Conservation (phyloP, 192 early-diverging fungal genomes). For the Chytriomyces sp. region DNA sequence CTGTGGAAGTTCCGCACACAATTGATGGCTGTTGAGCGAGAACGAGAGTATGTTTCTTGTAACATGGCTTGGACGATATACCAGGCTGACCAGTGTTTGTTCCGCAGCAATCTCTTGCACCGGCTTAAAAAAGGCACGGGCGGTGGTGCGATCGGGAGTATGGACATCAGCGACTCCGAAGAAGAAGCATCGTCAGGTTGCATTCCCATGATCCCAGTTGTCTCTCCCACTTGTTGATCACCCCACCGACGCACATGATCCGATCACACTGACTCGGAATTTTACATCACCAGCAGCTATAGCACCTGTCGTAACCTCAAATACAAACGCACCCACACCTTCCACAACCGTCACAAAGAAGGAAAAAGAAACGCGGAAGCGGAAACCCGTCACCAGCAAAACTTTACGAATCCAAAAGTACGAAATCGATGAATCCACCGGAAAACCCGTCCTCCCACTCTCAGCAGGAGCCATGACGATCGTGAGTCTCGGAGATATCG, state of each 20-base stretch:
- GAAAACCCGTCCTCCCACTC: conserved; percentile 76
- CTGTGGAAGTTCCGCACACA: conserved; percentile 20
- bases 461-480: conserved; percentile 81
- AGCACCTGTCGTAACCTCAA: not conserved
- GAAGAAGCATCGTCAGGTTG: not conserved
- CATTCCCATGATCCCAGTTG: too few relatives aligned
- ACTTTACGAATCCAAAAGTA: conserved; percentile 26
- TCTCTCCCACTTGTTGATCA: too few relatives aligned
- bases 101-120: conserved; percentile 7
- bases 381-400: conserved; percentile 19
- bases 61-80: not conserved
- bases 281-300: not conserved
- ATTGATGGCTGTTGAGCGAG: conserved; percentile 14
- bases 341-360: not conserved
- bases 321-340: too few relatives aligned
- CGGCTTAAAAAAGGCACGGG: not conserved
- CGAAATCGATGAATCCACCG: conserved; percentile 57
- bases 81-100: not conserved
- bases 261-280: too few relatives aligned
- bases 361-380: conserved; percentile 20
- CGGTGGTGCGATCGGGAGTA: too few relatives aligned
- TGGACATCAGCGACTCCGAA: conserved; percentile 28
- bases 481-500: conserved; percentile 71
- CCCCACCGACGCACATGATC: too few relatives aligned
- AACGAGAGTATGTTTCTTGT: conserved; percentile 19